Conservation (phyloP, 257 asterid species). For the Salvia miltiorrhiza region DNA sequence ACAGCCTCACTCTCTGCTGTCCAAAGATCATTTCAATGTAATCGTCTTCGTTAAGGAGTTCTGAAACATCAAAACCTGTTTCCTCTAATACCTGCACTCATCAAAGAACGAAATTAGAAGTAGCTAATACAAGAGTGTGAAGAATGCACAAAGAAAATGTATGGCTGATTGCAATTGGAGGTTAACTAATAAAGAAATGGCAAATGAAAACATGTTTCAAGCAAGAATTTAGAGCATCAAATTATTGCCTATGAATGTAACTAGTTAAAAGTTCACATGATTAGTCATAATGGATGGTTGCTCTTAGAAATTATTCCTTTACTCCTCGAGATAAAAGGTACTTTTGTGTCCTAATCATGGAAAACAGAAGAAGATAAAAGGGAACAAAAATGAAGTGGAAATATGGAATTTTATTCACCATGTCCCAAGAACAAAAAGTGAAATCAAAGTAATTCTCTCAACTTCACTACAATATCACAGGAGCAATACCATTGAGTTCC, state of each 20-base stretch:
- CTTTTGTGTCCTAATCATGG: background rate
- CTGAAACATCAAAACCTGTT: slow-evolving; percentile 84
- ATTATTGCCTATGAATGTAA: background rate
- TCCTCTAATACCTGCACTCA: slow-evolving; percentile 76
- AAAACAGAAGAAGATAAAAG: background rate
- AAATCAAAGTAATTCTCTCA: background rate
- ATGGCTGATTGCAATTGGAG: background rate
- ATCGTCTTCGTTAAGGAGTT: slow-evolving; percentile 65
- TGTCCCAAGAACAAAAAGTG: background rate
- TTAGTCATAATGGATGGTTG: background rate
- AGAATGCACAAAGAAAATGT: background rate
- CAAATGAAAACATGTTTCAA: background rate
- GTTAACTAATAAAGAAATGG: background rate
- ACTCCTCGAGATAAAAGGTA: background rate
- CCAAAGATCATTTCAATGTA: slow-evolving; percentile 77
- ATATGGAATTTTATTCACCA: background rate
- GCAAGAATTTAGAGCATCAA: background rate
- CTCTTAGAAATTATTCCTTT: background rate
- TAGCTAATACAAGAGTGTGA: slow-evolving; percentile 2
- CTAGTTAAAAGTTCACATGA: background rate
- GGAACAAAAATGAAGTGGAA: background rate
- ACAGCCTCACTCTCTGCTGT: slow-evolving; percentile 82
- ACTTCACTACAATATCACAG: background rate
- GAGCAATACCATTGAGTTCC: background rate
- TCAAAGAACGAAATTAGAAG: slow-evolving; percentile 17